Base-by-base conservation (phyloP, 2,329 filamentous ascomycete species). In the Teratosphaeria epicoccoides region DNA sequence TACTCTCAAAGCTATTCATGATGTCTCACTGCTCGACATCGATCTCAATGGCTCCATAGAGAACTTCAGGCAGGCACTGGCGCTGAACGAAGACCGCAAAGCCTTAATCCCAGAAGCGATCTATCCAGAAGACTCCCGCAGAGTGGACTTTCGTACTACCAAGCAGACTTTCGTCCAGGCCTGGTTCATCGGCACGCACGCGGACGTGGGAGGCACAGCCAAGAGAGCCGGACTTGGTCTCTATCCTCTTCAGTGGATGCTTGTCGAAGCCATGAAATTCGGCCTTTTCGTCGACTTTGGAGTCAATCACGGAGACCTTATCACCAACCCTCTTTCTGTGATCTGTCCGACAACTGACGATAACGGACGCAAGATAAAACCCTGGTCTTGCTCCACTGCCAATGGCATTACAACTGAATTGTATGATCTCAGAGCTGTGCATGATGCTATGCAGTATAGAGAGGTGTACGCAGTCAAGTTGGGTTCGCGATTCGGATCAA, bases 221-320 rank as follows among this genome's bases (percentile, higher is more conserved):
- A 57, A 55, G 24, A 60, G 68, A 3, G 69, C 70, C 49, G 70
- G 70, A 2, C 56, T 72, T 4, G 66, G 68, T 4, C 57, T 73
- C 2, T 73, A 72, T 54, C 69, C 71, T 3, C 53, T 72, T 1
- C 70, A 73, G 53, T 73, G 70, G 70, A 71, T 73, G 60, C 52
- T 72, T 25, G 53, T 68, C 10, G 70, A 72, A 54, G 51, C 54
- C 7, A 47, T 24, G 63, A 61, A 47, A 20, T 57, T 61, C 10
- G 67, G 68, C 1, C 58, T 71, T 1, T 51, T 61, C 26, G 53
- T 70, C 3, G 60, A 61, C n/a, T 51, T 57, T 22, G 52, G 52
- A 17, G 33, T 17, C 33, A 37, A 24, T 11, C 24, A n/a, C 20
- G n/a, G 44, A 12, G 46, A 33, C 10, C 26, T 40, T 9, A 33